These are phyloP conservation scores for Plasmodium inui DNA, from an alignment of 169 alveolate species.

Conservation along the genomic window DNA sequence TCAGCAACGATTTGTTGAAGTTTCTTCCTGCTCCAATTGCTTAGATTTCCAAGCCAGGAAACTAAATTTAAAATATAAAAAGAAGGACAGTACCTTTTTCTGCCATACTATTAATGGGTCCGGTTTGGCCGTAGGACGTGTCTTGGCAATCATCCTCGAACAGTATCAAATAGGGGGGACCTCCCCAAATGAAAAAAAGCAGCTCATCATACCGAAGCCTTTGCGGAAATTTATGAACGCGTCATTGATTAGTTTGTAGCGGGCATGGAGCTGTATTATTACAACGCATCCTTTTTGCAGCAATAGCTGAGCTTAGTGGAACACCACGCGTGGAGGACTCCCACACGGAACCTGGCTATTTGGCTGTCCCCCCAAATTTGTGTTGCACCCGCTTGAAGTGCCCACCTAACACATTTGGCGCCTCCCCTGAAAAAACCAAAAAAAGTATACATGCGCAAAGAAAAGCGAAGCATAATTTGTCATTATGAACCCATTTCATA, in stretches of 20 bases:
- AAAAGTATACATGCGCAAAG: neutral
- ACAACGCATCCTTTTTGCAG: neutral
- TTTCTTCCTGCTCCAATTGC: conserved; percentile 84
- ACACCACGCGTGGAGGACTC: neutral
- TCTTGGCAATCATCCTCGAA: conserved; percentile 83
- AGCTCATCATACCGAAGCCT: conserved; percentile 78
- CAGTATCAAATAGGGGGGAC: conserved; percentile 64
- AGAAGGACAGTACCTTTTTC: conserved; percentile 29
- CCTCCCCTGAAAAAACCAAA: neutral
- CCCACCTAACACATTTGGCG: neutral
- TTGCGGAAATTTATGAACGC: conserved; percentile 78
- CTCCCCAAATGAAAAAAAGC: conserved; percentile 57
- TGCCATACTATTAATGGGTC: conserved; percentile 86
- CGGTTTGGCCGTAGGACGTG: conserved; percentile 86
- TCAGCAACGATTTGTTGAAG: conserved; percentile 79
- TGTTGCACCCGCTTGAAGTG: neutral
- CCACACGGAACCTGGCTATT: neutral
- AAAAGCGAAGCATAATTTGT: neutral
- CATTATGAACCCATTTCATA: neutral
- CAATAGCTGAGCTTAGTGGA: neutral
- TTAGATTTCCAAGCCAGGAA: conserved; percentile 81
- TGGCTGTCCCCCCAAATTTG: neutral
- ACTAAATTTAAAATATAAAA: conserved; percentile 74
- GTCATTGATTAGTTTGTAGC: neutral
- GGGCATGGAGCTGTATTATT: neutral